Evolutionary conservation across 2,329 filamentous ascomycete genomes (phyloP).

Genomic region (Elsinoe australis): DNA sequence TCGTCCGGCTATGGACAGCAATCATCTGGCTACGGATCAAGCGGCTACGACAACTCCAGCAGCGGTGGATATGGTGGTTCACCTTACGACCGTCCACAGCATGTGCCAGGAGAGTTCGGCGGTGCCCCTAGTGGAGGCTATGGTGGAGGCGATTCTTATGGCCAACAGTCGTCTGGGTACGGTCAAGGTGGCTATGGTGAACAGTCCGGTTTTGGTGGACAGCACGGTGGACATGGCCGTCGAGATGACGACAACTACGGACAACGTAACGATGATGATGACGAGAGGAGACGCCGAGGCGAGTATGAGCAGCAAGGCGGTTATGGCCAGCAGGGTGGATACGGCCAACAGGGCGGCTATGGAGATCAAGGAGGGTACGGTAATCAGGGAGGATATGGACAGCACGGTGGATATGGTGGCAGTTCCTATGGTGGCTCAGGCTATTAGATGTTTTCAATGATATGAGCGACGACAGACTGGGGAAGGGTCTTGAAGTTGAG

Average conservation of each 20-base stretch:
- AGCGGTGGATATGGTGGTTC: not conserved
- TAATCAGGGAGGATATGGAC: not conserved
- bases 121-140: not conserved
- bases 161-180: not conserved
- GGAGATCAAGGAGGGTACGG: slow-evolving; percentile 10
- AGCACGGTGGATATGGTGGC: not conserved
- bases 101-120: not conserved
- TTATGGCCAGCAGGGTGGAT: slow-evolving; percentile 3
- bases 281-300: not conserved
- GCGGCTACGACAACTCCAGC: not conserved
- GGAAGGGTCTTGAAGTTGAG: not conserved
- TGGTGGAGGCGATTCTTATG: not conserved
- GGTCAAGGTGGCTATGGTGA: not conserved
- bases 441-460: not conserved
- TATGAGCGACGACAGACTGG: slow-evolving; percentile 3
- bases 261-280: slow-evolving; percentile 12
- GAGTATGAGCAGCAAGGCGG: slow-evolving; percentile 7
- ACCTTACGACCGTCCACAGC: not conserved
- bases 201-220: slow-evolving; percentile 3
- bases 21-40: not conserved
- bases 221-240: slow-evolving; percentile 9
- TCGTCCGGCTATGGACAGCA: not conserved
- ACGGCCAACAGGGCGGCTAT: not conserved
- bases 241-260: slow-evolving; percentile 4
- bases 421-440: not conserved